Evolutionary conservation across 176 grass and related monocot genomes (phyloP), one percentile per base, ranked within the genome.

Genomic region (Oryza nivara): DNA sequence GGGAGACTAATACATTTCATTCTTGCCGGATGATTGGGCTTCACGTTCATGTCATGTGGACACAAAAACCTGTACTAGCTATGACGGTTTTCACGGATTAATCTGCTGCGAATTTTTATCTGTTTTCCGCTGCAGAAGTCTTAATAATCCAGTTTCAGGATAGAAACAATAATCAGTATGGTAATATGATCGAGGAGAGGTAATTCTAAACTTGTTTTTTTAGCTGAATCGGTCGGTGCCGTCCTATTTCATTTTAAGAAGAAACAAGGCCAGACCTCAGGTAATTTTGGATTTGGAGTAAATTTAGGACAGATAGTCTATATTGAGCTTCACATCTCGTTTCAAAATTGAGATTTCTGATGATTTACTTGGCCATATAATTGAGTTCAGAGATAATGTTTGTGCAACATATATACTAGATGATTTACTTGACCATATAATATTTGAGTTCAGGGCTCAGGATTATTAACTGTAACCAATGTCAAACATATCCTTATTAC

Each of bases 21-120:
- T 40, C 11, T 40, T 40, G 30, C 74, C 51, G 4, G 2, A 40
- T 80, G 68, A 86, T 86, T 74, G 68, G 25, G 5, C 30, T 5
- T 80, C 76, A 80, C 84, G 76, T 86, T 73, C 30, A 46, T 45
- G 63, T 13, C 77, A 51, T 80, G 76, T 80, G 77, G 77, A 28
- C 77, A 35, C 1, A 28, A 38, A 35, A 32, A 32, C 30, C 30
- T 32, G 28, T 28, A 20, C 0, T 7, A 1, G 40, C 40, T 11
- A n/a, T 11, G n/a, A 63, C 9, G 8, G n/a, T 58, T 19, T 56
- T 76, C 52, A 35, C 34, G 17, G 36, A 61, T 20, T 38, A 23
- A 23, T 2, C 9, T 20, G 8, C 0, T 22, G 7, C 9, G 58
- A 56, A 56, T 7, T 56, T 56, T 61, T 9, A 23, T 63, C 10